Evolutionary conservation across 768 basidiomycete genomes (phyloP).

Genomic region (Lactifluus echinatus): DNA sequence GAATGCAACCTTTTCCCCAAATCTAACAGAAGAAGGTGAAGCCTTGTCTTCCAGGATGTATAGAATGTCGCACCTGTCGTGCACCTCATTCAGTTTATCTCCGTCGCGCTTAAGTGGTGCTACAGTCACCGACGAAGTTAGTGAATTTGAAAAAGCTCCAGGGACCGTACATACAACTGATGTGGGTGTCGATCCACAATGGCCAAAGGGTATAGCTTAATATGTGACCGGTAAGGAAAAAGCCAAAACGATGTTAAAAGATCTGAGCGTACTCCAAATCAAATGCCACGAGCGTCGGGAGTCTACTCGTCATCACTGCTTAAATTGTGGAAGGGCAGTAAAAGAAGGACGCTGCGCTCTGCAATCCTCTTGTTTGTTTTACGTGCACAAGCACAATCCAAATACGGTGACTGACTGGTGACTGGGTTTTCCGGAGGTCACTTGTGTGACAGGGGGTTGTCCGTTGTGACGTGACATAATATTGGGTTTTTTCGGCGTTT

Average conservation of each 20-base stretch:
- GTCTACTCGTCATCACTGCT: constrained; percentile 23
- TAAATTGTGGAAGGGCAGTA: neutral
- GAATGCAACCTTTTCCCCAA: constrained; percentile 53
- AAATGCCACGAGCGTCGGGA: constrained; percentile 66
- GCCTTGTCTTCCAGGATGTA: neutral
- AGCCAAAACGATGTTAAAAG: neutral
- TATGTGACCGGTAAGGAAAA: neutral
- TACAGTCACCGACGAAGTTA: constrained; percentile 19
- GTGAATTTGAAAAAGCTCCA: neutral
- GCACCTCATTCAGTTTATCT: constrained; percentile 38
- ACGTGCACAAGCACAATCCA: too few relatives aligned
- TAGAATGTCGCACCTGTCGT: constrained; percentile 35
- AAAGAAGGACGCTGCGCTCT: neutral
- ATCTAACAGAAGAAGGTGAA: constrained; percentile 27
- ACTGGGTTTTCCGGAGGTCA: too few relatives aligned
- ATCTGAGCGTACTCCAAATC: constrained; percentile 77
- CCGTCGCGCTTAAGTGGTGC: constrained; percentile 46
- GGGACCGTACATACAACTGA: constrained; percentile 36
- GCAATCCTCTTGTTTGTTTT: neutral
- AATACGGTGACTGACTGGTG: too few relatives aligned
- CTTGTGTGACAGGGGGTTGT: too few relatives aligned
- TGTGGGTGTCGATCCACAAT: constrained; percentile 79
- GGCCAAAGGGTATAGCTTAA: constrained; percentile 78
- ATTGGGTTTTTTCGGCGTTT: too few relatives aligned
- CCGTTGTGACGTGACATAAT: too few relatives aligned